A percentile compares a stretch with the other conserved stretches of the same genome.
phyloP scores from a whole-genome alignment of 257 asterid genomes.

The Solanum etuberosum region DNA sequence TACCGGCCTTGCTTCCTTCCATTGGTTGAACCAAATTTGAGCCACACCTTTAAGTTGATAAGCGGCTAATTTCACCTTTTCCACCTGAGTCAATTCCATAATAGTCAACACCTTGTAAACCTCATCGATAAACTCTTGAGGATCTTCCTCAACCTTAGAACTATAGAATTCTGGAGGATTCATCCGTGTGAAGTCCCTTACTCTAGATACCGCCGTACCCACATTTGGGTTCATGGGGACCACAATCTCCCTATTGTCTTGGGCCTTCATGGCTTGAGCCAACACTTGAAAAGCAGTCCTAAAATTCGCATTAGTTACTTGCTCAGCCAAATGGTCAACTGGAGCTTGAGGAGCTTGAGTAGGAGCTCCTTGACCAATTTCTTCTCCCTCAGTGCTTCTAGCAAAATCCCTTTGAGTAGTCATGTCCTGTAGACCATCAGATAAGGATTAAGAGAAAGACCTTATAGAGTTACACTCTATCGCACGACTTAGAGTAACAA shows the following conservation, averaged over 20 bases:
- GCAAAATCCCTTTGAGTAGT: no score
- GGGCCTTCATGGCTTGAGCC: not conserved
- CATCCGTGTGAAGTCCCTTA: not conserved
- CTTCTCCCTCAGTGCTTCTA: not conserved
- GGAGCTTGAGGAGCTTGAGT: not conserved
- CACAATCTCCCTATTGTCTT: not conserved
- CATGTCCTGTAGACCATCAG: no score
- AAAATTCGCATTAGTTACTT: not conserved
- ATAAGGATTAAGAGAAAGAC: not conserved
- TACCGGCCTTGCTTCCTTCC: no score
- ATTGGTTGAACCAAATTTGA: no score
- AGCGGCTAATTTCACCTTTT: no score
- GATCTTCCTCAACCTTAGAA: not conserved
- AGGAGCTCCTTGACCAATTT: no score
- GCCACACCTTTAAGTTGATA: no score
- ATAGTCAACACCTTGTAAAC: not conserved
- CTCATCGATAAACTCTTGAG: not conserved
- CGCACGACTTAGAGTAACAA: not conserved
- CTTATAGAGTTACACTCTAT: not conserved
- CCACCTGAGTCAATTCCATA: not conserved
- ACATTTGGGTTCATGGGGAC: not conserved
- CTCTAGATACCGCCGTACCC: not conserved
- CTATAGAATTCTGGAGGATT: not conserved
- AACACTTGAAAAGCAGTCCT: not conserved
- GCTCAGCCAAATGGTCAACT: not conserved